Base-by-base conservation (phyloP, 495 filamentous ascomycete genomes). In the Penicilliopsis zonata region DNA sequence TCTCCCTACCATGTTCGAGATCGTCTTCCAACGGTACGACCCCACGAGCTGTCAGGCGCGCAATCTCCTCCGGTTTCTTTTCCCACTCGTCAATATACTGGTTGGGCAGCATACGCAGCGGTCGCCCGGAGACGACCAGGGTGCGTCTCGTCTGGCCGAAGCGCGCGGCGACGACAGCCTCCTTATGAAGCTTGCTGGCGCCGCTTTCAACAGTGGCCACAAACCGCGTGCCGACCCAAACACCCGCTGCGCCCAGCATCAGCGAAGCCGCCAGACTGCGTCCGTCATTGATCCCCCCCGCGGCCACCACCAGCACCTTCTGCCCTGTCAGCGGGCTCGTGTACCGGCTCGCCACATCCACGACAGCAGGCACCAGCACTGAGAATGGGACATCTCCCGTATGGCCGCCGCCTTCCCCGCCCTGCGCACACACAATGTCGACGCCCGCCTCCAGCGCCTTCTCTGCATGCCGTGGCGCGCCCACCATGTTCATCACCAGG, bases 401-500 rank as follows among this genome's bases (percentile, higher is more conserved):
- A 49, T 87, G 82, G 0, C 82, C 81, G 2, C 82, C 82, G 0
- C 80, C 82, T 49, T 87, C 81, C 14, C 79, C 78, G 6, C 82
- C 82, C 60, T 87, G 82, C 18, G 81, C 73, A 43, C 83, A 90
- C 6, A 93, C 74, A 47, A 93, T 76, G 52, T 93, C 85, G 10
- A 86, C 81, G 8, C 85, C 86, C 0, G 73, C 65, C 24, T 79
- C 69, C 3, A 94, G 64, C 17, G 85, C 85, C 62, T 92, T 90
- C 44, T 72, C 68, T 0, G 85, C 85, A 51, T 94, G 86, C 44
- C 75, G 80, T n/a, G 85, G 85, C 30, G 78, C 74, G 0, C 86
- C 86, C n/a, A 92, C 85, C 86, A 94, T 94, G 50, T 92, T 94
- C 85, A 92, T 92, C 14, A 92, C 63, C 28, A 88, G 47, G 18